These are phyloP conservation scores for Penicillium crystallinum DNA, from an alignment of 495 filamentous ascomycete genomes.

Conservation along the genomic window DNA sequence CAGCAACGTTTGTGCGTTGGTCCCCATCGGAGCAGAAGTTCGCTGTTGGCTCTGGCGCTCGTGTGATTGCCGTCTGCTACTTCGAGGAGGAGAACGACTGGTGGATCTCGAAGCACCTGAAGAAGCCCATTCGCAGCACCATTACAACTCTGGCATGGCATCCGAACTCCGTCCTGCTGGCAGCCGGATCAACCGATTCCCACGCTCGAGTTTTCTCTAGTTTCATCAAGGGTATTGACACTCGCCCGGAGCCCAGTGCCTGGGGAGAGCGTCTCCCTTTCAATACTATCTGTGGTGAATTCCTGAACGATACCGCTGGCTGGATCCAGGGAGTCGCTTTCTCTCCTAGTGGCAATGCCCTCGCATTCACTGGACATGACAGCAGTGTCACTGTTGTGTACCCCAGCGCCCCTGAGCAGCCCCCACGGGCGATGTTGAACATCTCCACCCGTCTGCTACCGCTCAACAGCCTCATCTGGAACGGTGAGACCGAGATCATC, in stretches of 20 bases:
- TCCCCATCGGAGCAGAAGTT: constrained; percentile 96
- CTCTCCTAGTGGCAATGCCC: constrained; percentile 82
- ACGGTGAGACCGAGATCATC: constrained; percentile 85
- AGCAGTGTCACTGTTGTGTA: constrained; percentile 96
- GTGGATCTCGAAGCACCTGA: constrained; percentile 99
- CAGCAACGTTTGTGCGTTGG: constrained; percentile 96
- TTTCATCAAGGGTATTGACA: constrained; percentile 93
- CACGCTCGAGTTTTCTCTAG: constrained; percentile 92
- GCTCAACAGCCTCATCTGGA: constrained; percentile 90
- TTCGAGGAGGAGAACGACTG: constrained; percentile 99
- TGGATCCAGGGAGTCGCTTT: constrained; percentile 93
- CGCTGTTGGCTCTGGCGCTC: constrained; percentile 91
- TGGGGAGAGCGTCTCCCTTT: constrained; percentile 97
- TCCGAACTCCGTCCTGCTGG: constrained; percentile 91
- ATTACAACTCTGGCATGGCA: constrained; percentile 94
- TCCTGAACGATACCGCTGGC: constrained; percentile 86
- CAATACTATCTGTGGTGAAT: constrained; percentile 97
- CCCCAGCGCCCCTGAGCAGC: constrained; percentile 85
- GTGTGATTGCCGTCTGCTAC: constrained; percentile 96
- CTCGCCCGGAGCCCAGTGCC: constrained; percentile 76
- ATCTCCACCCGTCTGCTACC: constrained; percentile 85
- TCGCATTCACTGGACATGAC: constrained; percentile 90
- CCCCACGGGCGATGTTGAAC: constrained; percentile 81
- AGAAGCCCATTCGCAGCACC: constrained; percentile 95
- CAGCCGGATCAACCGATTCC: constrained; percentile 93